Evolutionary conservation across 192 early-diverging fungal genomes (phyloP).

Genomic region (Coemansia sp.): DNA sequence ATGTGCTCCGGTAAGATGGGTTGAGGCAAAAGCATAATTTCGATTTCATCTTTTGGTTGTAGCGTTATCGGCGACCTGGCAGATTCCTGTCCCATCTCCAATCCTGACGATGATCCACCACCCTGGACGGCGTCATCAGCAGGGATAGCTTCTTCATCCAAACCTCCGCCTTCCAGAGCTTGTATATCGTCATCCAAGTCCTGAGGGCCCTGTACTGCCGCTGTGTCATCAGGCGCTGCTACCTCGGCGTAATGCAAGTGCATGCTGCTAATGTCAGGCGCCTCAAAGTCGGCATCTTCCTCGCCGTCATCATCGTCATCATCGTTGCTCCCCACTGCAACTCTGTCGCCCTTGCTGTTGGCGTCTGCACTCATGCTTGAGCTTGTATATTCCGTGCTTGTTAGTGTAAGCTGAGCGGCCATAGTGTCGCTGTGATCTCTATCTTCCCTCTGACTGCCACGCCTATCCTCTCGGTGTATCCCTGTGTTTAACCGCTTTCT

Average conservation of each 20-base stretch:
- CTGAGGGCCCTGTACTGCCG: not conserved
- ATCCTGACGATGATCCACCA: not conserved
- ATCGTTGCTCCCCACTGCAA: not conserved
- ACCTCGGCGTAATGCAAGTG: not conserved
- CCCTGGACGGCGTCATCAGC: not conserved
- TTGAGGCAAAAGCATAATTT: constrained; percentile 25
- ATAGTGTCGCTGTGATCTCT: constrained; percentile 9
- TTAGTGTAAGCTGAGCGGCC: not conserved
- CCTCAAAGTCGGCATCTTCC: constrained; percentile 52
- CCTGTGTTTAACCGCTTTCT: constrained; percentile 11
- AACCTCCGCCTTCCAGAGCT: not conserved
- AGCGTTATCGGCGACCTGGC: not conserved
- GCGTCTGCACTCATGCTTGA: not conserved
- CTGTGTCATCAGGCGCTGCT: not conserved
- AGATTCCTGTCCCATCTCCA: not conserved
- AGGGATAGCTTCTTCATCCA: not conserved
- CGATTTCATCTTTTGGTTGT: constrained; percentile 4
- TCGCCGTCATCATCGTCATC: constrained; percentile 31
- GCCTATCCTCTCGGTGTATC: constrained; percentile 12
- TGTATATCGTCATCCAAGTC: not conserved
- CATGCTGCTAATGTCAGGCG: constrained; percentile 21
- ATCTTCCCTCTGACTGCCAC: constrained; percentile 1
- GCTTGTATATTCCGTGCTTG: not conserved
- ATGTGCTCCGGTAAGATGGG: constrained; percentile 31
- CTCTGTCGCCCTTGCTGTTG: constrained; percentile 1